Conservation (phyloP, 305 asterid species). For the Plantago coronopus region DNA sequence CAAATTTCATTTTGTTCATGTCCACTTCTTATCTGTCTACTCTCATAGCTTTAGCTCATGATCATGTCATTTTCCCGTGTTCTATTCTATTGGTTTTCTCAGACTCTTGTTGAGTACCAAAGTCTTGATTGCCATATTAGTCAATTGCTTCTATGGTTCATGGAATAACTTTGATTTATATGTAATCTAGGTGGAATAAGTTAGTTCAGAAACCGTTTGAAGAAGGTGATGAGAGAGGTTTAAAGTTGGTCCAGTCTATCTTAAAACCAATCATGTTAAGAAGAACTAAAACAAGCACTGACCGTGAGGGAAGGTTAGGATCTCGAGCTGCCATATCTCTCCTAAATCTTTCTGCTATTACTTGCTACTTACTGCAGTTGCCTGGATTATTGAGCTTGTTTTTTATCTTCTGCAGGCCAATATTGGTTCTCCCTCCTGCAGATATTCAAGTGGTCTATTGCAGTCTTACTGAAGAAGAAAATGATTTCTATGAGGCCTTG, state of each 20-base stretch:
- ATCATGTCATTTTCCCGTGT: not conserved
- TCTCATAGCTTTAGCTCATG: too few species aligned
- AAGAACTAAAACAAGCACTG: conserved; percentile 92
- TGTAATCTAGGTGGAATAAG: conserved; percentile 80
- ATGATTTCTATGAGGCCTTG: conserved; percentile 90
- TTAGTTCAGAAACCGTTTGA: conserved; percentile 96
- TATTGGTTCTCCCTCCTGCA: conserved; percentile 90
- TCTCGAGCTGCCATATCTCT: conserved; percentile 12
- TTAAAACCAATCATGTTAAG: conserved; percentile 87
- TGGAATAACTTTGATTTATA: conserved; percentile 1
- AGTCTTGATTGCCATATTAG: too few species aligned
- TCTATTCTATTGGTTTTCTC: not conserved
- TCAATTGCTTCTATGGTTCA: too few species aligned
- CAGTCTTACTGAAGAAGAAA: conserved; percentile 77
- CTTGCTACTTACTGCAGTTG: conserved; percentile 16
- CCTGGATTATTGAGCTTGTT: conserved; percentile 2
- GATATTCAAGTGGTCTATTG: conserved; percentile 85
- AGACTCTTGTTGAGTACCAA: not conserved
- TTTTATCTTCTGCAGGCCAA: conserved; percentile 53
- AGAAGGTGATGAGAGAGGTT: conserved; percentile 91
- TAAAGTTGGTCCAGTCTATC: conserved; percentile 79
- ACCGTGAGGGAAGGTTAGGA: conserved; percentile 79
- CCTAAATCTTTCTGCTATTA: conserved; percentile 9
- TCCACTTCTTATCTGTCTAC: too few species aligned
- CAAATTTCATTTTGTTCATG: too few species aligned